A percentile compares a stretch with the other conserved stretches of the same genome.
phyloP scores from a whole-genome alignment of 2,329 filamentous ascomycete species.

The Exophiala mesophila region DNA sequence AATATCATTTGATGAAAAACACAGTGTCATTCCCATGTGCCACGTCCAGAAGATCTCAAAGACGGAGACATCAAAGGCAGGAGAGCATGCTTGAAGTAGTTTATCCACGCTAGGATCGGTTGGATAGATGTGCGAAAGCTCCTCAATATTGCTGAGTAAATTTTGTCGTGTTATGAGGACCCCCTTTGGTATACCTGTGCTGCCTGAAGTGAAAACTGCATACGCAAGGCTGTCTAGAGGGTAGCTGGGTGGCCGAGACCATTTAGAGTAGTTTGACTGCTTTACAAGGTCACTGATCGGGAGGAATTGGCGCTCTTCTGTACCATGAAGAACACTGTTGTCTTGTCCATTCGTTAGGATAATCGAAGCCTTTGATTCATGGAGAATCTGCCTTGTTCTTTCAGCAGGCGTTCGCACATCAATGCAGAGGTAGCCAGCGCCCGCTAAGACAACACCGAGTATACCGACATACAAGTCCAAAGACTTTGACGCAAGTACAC shows the following conservation, averaged over 20 bases:
- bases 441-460: constrained; percentile 67
- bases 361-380: constrained; percentile 45
- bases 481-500: constrained; percentile 74
- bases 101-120: constrained; percentile 44
- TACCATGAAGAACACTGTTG: not conserved
- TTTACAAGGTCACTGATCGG: constrained; percentile 6
- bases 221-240: constrained; percentile 56
- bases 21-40: constrained; percentile 72
- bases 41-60: constrained; percentile 89
- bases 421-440: constrained; percentile 75
- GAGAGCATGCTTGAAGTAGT: constrained; percentile 77
- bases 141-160: constrained; percentile 68
- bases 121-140: constrained; percentile 64
- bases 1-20: constrained; percentile 67
- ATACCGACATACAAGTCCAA: constrained; percentile 67
- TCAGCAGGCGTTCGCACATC: constrained; percentile 64
- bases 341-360: constrained; percentile 3
- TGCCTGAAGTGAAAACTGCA: constrained; percentile 78
- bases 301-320: not conserved
- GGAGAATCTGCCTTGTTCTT: constrained; percentile 58
- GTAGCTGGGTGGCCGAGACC: constrained; percentile 29
- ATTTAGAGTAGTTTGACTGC: not conserved
- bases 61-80: constrained; percentile 80
- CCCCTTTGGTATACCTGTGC: constrained; percentile 74
- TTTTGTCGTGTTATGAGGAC: constrained; percentile 73